Percentiles rank a stretch among this genome's conserved stretches.
Conservation (phyloP, 75 land plant genomes). For the Chamaecyparis obtusa region DNA sequence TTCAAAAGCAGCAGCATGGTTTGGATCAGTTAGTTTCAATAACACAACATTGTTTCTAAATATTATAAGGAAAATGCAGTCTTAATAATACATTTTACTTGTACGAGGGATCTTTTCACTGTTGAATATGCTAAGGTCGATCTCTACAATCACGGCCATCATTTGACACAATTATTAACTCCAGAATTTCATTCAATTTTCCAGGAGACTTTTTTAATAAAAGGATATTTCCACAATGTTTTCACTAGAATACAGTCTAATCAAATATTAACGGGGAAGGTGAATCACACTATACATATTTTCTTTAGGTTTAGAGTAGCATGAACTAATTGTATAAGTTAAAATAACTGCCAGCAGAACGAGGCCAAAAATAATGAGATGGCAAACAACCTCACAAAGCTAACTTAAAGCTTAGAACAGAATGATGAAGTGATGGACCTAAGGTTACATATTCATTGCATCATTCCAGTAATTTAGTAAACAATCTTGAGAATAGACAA, state of each 20-base stretch:
- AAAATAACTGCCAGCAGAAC: background rate
- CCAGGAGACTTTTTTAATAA: background rate
- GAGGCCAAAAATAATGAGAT: background rate
- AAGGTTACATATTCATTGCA: background rate
- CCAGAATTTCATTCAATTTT: background rate
- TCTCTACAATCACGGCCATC: background rate
- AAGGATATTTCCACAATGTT: background rate
- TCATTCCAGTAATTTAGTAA: background rate
- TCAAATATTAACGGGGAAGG: background rate
- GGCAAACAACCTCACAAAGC: background rate
- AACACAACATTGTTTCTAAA: background rate
- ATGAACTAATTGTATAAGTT: background rate
- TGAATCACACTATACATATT: background rate
- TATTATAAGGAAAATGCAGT: background rate
- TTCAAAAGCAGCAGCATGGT: background rate
- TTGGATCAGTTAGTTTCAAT: background rate
- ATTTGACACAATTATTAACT: background rate
- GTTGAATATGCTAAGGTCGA: background rate
- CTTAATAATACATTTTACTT: background rate
- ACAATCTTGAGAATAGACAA: too few relatives aligned
- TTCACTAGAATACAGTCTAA: background rate
- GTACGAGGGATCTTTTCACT: background rate
- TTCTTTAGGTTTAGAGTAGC: background rate
- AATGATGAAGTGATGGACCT: background rate
- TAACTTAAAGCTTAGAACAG: background rate